Conservation (phyloP, 768 basidiomycete species). For the Floccularia luteovirens region DNA sequence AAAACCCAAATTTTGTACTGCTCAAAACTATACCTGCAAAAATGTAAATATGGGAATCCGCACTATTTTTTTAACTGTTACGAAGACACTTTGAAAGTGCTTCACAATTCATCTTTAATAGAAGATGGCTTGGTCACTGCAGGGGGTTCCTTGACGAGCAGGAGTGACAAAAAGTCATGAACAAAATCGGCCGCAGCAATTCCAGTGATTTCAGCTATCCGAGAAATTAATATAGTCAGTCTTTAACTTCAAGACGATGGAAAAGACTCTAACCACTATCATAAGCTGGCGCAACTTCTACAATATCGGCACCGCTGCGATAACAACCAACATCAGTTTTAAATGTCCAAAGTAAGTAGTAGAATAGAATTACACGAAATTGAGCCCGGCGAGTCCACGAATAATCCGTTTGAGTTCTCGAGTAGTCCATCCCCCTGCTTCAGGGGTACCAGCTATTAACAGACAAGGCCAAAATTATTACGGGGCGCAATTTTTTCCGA, state of each 20-base stretch:
- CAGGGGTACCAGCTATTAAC: constrained; percentile 68
- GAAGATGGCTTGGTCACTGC: neutral
- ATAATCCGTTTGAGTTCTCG: constrained; percentile 78
- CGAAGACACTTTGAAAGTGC: too few relatives aligned
- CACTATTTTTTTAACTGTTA: too few relatives aligned
- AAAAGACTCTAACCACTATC: constrained; percentile 43
- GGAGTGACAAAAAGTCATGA: constrained; percentile 60
- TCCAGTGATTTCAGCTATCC: constrained; percentile 55
- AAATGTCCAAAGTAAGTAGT: neutral
- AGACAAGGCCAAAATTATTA: neutral
- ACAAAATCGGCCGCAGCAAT: constrained; percentile 65
- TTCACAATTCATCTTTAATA: neutral
- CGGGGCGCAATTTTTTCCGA: neutral
- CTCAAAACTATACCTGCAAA: too few relatives aligned
- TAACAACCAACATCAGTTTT: neutral
- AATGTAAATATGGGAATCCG: too few relatives aligned
- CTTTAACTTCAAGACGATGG: neutral
- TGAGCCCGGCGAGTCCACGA: constrained; percentile 70
- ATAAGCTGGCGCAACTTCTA: constrained; percentile 71
- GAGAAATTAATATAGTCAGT: constrained; percentile 3
- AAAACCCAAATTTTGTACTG: too few relatives aligned
- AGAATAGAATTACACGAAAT: constrained; percentile 57
- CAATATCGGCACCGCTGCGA: constrained; percentile 58
- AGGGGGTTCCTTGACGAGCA: constrained; percentile 35
- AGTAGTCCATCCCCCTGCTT: constrained; percentile 80